Evolutionary conservation across 2,329 filamentous ascomycete genomes (phyloP).

Genomic region (Exophiala sideris): DNA sequence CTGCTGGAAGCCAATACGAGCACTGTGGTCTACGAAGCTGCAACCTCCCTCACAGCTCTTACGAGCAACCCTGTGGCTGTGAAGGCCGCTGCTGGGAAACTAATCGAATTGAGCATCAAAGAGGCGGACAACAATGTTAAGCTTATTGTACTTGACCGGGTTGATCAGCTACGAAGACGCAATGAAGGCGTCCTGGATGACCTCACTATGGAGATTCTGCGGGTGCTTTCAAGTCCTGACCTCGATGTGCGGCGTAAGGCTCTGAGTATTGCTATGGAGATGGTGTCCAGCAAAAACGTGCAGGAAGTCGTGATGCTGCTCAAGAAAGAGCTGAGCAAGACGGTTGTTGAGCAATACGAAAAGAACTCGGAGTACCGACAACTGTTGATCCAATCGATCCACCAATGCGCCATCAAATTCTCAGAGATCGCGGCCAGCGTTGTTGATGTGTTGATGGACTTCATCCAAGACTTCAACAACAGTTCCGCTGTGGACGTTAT

Average conservation of each 20-base stretch:
- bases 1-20: constrained; percentile 88
- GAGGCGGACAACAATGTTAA: constrained; percentile 99
- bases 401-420: constrained; percentile 98
- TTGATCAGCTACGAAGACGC: constrained; percentile 79
- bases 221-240: constrained; percentile 90
- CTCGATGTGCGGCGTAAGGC: constrained; percentile 94
- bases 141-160: constrained; percentile 92
- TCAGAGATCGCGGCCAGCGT: constrained; percentile 96
- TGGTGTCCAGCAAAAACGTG: constrained; percentile 98
- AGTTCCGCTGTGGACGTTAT: constrained; percentile 96
- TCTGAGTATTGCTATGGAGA: constrained; percentile 83
- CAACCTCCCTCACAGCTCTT: constrained; percentile 86
- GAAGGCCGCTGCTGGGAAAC: constrained; percentile 91
- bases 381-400: constrained; percentile 92
- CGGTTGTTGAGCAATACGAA: constrained; percentile 96
- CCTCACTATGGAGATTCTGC: constrained; percentile 92
- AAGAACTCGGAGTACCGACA: constrained; percentile 96
- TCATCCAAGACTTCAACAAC: constrained; percentile 97
- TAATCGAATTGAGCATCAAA: constrained; percentile 95
- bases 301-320: constrained; percentile 93
- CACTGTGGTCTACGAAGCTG: constrained; percentile 96
- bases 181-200: constrained; percentile 92
- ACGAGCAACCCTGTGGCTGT: constrained; percentile 97
- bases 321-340: constrained; percentile 97
- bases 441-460: constrained; percentile 96